Percentiles rank a stretch among this genome's conserved stretches.
phyloP scores from a whole-genome alignment of 2,329 filamentous ascomycete genomes.

The Penicillium sp. region DNA sequence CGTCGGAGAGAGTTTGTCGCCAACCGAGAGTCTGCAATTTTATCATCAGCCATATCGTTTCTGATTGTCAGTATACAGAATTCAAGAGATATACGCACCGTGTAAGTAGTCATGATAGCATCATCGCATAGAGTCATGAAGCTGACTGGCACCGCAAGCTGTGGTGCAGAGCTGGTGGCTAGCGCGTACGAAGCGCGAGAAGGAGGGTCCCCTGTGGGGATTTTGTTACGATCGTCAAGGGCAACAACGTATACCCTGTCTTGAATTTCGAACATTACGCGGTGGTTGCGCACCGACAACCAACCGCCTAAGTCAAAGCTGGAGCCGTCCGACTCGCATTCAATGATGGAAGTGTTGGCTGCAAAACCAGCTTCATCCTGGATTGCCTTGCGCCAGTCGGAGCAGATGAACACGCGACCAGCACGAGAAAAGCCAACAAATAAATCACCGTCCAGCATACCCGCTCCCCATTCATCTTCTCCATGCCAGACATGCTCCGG shows the following conservation, averaged over 20 bases:
- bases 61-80: background rate
- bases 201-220: constrained; percentile 22
- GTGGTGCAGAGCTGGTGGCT: constrained; percentile 37
- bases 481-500: constrained; percentile 28
- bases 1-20: constrained; percentile 21
- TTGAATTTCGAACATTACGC: constrained; percentile 47
- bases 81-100: constrained; percentile 22
- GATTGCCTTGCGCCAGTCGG: constrained; percentile 44
- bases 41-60: constrained; percentile 12
- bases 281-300: constrained; percentile 45
- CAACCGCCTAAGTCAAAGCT: constrained; percentile 50
- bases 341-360: constrained; percentile 36
- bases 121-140: constrained; percentile 52
- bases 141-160: constrained; percentile 45
- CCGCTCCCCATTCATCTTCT: constrained; percentile 51
- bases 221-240: constrained; percentile 35
- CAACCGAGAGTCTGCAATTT: constrained; percentile 30
- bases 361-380: constrained; percentile 24
- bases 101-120: constrained; percentile 49
- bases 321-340: constrained; percentile 43
- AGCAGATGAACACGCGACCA: constrained; percentile 47
- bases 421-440: constrained; percentile 48
- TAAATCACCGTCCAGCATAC: constrained; percentile 43
- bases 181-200: constrained; percentile 33
- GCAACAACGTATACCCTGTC: constrained; percentile 46